Evolutionary conservation across 2,329 filamentous ascomycete genomes (phyloP).

Genomic region (Fusarium brevicatenulatum): DNA sequence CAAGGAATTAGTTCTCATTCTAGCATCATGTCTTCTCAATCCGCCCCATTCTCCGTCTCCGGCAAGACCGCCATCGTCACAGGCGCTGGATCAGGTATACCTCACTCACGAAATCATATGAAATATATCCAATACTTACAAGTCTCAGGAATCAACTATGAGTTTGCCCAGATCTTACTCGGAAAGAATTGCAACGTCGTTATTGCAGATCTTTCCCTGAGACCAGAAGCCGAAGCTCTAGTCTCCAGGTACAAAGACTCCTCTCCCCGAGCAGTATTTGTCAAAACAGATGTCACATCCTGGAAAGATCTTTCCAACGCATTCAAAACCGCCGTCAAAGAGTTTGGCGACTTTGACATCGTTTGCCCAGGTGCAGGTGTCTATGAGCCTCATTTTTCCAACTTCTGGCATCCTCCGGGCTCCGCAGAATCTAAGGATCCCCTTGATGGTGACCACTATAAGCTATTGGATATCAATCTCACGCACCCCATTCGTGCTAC

Average conservation of each 20-base stretch:
- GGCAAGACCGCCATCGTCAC: constrained; percentile 37
- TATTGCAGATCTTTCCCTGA: constrained; percentile 55
- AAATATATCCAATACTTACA: too few relatives aligned
- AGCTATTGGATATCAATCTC: constrained; percentile 54
- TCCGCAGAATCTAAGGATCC: constrained; percentile 48
- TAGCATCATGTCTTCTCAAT: constrained; percentile 11
- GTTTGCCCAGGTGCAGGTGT: constrained; percentile 59
- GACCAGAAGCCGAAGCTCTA: constrained; percentile 54
- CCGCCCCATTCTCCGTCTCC: constrained; percentile 30
- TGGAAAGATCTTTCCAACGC: constrained; percentile 52
- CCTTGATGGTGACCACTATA: constrained; percentile 46
- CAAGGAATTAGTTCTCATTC: neutral
- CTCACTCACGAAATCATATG: too few relatives aligned
- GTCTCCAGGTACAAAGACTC: constrained; percentile 38
- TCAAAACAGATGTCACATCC: constrained; percentile 56
- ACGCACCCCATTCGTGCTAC: constrained; percentile 55
- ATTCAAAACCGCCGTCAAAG: constrained; percentile 47
- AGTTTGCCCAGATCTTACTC: constrained; percentile 56
- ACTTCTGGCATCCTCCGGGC: constrained; percentile 56
- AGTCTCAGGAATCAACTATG: constrained; percentile 39
- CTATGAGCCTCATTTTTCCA: constrained; percentile 57
- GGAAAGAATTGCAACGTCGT: constrained; percentile 56
- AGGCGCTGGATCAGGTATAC: constrained; percentile 33
- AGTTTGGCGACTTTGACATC: constrained; percentile 55
- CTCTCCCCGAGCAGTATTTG: constrained; percentile 52